These are phyloP conservation scores for Starmera stellimalicola DNA, from an alignment of 1,139 yeast genomes.

Conservation along the genomic window DNA sequence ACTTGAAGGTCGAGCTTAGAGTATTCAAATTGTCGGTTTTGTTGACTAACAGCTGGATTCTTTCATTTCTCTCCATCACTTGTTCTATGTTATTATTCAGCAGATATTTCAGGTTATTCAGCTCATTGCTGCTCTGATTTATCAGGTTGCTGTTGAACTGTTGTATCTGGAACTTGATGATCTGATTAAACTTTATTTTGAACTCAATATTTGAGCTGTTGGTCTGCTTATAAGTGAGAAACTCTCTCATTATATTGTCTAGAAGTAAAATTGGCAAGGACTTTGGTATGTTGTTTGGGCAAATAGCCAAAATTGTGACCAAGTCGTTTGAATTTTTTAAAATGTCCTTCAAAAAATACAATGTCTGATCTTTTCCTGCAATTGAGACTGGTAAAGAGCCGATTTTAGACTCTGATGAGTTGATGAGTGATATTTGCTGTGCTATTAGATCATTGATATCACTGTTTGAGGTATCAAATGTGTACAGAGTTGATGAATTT, in stretches of 20 bases:
- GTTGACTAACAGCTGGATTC: conserved; percentile 61
- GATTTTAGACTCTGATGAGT: conserved; percentile 13
- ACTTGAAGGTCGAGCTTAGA: conserved; percentile 60
- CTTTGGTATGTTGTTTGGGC: conserved; percentile 13
- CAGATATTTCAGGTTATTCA: conserved; percentile 24
- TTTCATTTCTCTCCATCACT: conserved; percentile 68
- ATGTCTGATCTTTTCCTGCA: conserved; percentile 6
- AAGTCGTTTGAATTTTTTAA: conserved; percentile 16
- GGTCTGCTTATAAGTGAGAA: conserved; percentile 9
- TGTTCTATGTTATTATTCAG: conserved; percentile 58
- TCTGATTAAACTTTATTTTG: conserved; percentile 16
- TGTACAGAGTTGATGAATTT: conserved; percentile 19
- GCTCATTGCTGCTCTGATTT: conserved; percentile 13
- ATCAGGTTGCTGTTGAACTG: conserved; percentile 12
- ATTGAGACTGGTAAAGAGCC: conserved; percentile 14
- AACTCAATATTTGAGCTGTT: conserved; percentile 10
- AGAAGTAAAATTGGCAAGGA: conserved; percentile 16
- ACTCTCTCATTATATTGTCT: conserved; percentile 15
- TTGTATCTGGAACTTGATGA: conserved; percentile 15
- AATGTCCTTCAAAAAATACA: conserved; percentile 13
- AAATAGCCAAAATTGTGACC: conserved; percentile 17
- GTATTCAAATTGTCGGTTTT: conserved; percentile 69
- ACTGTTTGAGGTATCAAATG: conserved; percentile 12
- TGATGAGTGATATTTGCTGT: conserved; percentile 14
- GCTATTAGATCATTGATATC: conserved; percentile 12